Percentiles rank a stretch among this genome's conserved stretches.
Conservation (phyloP, 225 moss, liverwort and hornwort species). For the Rhytidiadelphus loreus region DNA sequence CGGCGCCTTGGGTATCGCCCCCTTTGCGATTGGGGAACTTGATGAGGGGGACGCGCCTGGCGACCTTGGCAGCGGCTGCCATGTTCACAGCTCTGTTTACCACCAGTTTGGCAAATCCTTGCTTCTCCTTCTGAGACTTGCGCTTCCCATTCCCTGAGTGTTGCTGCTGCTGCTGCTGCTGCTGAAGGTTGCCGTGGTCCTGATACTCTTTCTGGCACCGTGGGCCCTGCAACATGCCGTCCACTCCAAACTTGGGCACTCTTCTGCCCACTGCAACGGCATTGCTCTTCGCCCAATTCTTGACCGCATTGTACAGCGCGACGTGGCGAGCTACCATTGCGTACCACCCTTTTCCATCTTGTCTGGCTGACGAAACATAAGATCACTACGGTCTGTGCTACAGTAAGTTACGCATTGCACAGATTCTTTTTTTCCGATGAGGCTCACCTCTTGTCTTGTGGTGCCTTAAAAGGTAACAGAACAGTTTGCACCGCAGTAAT, state of each 20-base stretch:
- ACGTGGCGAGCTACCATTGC: conserved; percentile 9
- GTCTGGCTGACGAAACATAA: not conserved
- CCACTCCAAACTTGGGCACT: not conserved
- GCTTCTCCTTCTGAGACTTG: not conserved
- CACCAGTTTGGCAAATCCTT: not conserved
- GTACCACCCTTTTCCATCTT: not conserved
- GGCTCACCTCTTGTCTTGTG: not conserved
- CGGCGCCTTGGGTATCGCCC: not conserved
- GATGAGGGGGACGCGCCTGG: conserved; percentile 42
- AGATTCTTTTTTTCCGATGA: not conserved
- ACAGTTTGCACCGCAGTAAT: not conserved
- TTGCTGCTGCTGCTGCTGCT: not conserved
- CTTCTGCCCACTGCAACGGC: not conserved
- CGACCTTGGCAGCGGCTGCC: conserved; percentile 23
- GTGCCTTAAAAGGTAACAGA: not conserved
- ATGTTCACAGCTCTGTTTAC: conserved; percentile 11
- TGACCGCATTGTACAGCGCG: not conserved
- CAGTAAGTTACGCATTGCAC: not conserved
- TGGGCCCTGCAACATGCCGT: not conserved
- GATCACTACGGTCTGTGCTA: not conserved
- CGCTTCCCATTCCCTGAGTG: not conserved
- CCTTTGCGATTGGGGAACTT: conserved; percentile 38
- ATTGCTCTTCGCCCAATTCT: not conserved
- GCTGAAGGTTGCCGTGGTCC: not conserved
- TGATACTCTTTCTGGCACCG: not conserved